Evolutionary conservation across 2,329 filamentous ascomycete genomes (phyloP).

Genomic region (Aspergillus ustus): DNA sequence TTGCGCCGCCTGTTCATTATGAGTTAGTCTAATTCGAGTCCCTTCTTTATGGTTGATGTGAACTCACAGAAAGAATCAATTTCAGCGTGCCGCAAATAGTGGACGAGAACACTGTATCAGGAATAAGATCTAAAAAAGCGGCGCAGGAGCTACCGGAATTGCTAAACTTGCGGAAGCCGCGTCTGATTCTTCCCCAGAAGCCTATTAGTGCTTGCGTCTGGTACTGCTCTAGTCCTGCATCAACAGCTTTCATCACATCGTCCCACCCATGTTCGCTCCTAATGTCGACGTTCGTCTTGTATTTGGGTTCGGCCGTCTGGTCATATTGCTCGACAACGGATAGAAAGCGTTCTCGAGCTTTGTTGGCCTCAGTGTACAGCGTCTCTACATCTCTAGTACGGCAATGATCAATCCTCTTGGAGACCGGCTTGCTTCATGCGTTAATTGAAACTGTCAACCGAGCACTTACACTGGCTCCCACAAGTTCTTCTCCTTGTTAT

Average conservation of each 20-base stretch:
- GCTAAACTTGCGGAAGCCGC: not conserved
- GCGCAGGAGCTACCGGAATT: not conserved
- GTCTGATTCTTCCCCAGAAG: not conserved
- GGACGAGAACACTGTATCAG: not conserved
- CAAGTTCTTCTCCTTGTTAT: not conserved
- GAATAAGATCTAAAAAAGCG: not conserved
- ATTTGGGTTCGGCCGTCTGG: not conserved
- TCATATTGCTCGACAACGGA: not conserved
- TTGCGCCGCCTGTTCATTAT: not conserved
- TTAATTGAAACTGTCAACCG: too few species aligned
- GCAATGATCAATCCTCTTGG: not conserved
- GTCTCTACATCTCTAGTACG: not conserved
- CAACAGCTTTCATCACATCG: not conserved
- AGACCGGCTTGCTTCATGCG: too few species aligned
- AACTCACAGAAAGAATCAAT: not conserved
- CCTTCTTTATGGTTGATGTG: not conserved
- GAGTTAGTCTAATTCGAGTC: not conserved
- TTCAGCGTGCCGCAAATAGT: not conserved
- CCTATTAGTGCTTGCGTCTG: not conserved
- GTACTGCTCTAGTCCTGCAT: not conserved
- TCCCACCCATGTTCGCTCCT: not conserved
- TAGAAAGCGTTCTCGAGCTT: not conserved
- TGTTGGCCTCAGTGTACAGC: not conserved
- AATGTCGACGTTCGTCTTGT: not conserved
- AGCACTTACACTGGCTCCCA: not conserved